Evolutionary conservation across 148 eudicot species (phyloP).

Genomic region (Polygonum maritimum): DNA sequence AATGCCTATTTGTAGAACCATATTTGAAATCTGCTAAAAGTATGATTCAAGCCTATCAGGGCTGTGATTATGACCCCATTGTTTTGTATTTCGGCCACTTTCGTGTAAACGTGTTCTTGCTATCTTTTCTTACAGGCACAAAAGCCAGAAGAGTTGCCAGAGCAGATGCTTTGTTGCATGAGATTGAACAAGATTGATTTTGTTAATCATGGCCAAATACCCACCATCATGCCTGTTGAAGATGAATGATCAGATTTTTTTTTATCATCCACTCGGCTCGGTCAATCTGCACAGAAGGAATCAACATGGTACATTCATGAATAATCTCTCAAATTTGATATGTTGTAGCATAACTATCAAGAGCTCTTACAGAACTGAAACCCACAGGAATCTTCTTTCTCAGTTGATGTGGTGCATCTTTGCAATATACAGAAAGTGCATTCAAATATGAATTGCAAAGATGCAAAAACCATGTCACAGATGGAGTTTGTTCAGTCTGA

Average conservation of each 20-base stretch:
- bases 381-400: not conserved
- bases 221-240: slow-evolving; percentile 32
- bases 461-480: not conserved
- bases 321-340: not conserved
- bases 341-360: not conserved
- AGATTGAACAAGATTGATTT: slow-evolving; percentile 73
- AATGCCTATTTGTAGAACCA: too few relatives aligned
- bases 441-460: not conserved
- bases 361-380: slow-evolving; percentile 3
- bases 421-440: not conserved
- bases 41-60: not conserved
- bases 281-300: not conserved
- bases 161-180: slow-evolving; percentile 50
- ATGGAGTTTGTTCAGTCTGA: not conserved
- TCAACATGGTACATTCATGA: not conserved
- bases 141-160: slow-evolving; percentile 75
- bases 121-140: slow-evolving; percentile 40
- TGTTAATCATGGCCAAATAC: slow-evolving; percentile 56
- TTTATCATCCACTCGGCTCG: not conserved
- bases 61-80: not conserved
- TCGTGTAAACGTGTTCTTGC: not conserved
- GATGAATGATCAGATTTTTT: not conserved
- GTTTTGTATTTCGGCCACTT: not conserved
- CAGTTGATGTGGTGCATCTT: not conserved
- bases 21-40: not conserved